phyloP scores from a whole-genome alignment of 1,284 basidiomycete genomes.

The Sparassis latifolia region DNA sequence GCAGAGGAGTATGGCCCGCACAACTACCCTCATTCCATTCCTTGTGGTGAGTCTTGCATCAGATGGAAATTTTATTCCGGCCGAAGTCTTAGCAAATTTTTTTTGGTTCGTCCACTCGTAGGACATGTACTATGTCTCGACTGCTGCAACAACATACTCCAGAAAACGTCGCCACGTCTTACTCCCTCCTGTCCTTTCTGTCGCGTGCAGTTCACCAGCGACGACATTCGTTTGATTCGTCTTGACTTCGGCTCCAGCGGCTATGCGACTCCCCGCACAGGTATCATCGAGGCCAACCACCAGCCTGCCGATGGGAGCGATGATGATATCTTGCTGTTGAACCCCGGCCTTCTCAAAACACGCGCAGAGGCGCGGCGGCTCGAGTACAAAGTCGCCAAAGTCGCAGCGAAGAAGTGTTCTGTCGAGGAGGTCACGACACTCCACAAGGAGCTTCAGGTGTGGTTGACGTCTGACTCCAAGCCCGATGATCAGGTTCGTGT shows the following conservation, averaged over 20 bases:
- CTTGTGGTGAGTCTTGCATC: slow-evolving; percentile 51
- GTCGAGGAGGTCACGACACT: slow-evolving; percentile 73
- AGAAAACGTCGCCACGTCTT: slow-evolving; percentile 65
- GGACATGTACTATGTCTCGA: slow-evolving; percentile 70
- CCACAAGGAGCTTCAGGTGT: slow-evolving; percentile 68
- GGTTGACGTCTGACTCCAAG: slow-evolving; percentile 54
- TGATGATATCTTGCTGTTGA: slow-evolving; percentile 33
- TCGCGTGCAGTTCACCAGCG: slow-evolving; percentile 61
- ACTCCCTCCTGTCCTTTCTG: slow-evolving; percentile 74
- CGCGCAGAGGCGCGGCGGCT: slow-evolving; percentile 56
- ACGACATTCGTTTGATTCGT: slow-evolving; percentile 66
- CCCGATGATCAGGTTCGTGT: slow-evolving; percentile 50
- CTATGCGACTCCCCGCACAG: slow-evolving; percentile 54
- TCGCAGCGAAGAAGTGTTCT: slow-evolving; percentile 78
- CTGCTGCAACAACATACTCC: slow-evolving; percentile 72
- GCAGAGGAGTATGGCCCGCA: slow-evolving; percentile 73
- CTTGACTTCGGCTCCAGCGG: slow-evolving; percentile 62
- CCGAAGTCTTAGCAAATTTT: slow-evolving; percentile 19
- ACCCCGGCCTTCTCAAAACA: slow-evolving; percentile 38
- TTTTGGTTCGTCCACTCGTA: slow-evolving; percentile 23
- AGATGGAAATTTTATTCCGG: slow-evolving; percentile 1
- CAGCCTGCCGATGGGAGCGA: slow-evolving; percentile 31
- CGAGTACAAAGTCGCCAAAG: slow-evolving; percentile 69
- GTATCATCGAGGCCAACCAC: slow-evolving; percentile 39
- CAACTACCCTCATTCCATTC: slow-evolving; percentile 68